Evolutionary conservation across 2,329 filamentous ascomycete species (phyloP).

Genomic region (Mycogone perniciosa): DNA sequence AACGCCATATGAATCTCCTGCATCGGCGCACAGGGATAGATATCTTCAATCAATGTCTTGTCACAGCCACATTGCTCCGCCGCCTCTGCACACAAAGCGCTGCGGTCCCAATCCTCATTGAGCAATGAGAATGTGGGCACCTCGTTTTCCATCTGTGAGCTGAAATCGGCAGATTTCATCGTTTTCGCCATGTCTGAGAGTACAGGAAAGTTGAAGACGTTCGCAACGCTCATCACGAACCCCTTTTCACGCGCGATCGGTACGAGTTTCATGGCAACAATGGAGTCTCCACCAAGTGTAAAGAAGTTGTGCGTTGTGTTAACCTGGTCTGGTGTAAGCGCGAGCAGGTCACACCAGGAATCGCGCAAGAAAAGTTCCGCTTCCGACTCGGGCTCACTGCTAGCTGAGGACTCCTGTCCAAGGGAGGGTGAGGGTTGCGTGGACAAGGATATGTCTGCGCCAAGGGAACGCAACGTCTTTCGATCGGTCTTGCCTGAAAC

Average conservation of each 20-base stretch:
- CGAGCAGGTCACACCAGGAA: conserved; percentile 34
- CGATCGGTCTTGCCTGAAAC: conserved; percentile 46
- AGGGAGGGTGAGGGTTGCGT: conserved; percentile 14
- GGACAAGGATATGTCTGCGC: conserved; percentile 32
- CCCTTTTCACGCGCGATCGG: conserved; percentile 34
- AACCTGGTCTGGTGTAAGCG: conserved; percentile 25
- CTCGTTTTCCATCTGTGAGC: conserved; percentile 18
- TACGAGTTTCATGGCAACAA: conserved; percentile 46
- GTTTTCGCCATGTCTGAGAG: conserved; percentile 39
- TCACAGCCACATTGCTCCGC: conserved; percentile 35
- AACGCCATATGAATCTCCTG: conserved; percentile 51
- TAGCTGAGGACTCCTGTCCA: conserved; percentile 11
- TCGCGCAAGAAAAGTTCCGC: conserved; percentile 32
- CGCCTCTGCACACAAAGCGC: conserved; percentile 31
- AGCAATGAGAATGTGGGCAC: conserved; percentile 36
- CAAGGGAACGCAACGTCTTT: conserved; percentile 41
- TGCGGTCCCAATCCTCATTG: conserved; percentile 25
- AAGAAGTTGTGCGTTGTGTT: conserved; percentile 40
- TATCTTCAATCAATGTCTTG: conserved; percentile 40
- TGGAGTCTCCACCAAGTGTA: conserved; percentile 43
- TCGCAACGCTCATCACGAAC: conserved; percentile 37
- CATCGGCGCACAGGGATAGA: conserved; percentile 49
- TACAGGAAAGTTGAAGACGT: conserved; percentile 39
- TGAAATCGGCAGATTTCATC: conserved; percentile 3
- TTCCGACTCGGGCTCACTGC: conserved; percentile 31